A percentile compares a stretch with the other conserved stretches of the same genome.
Conservation (phyloP, 2,329 filamentous ascomycete genomes). For the Aspergillus hortae region DNA sequence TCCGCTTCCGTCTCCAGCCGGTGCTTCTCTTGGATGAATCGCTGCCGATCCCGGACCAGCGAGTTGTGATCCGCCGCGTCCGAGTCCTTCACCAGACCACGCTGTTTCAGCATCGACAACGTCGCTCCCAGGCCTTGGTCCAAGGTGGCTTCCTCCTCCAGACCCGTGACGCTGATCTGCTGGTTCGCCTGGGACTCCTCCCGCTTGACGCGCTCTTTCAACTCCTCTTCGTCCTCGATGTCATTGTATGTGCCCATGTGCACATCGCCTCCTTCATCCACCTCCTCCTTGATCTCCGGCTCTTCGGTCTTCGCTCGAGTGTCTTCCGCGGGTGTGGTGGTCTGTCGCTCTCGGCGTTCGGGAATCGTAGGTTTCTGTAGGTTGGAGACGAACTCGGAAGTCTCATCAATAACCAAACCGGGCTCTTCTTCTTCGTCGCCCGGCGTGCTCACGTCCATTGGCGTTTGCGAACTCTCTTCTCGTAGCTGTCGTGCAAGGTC, state of each 20-base stretch:
- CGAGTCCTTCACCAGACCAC: slow-evolving; percentile 70
- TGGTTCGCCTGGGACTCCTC: slow-evolving; percentile 42
- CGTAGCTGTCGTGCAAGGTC: slow-evolving; percentile 78
- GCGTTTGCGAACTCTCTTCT: slow-evolving; percentile 55
- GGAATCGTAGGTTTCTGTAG: slow-evolving; percentile 64
- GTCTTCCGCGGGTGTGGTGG: slow-evolving; percentile 34
- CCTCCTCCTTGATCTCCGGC: slow-evolving; percentile 14
- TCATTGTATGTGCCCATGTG: slow-evolving; percentile 55
- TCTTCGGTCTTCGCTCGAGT: slow-evolving; percentile 18
- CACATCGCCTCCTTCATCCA: slow-evolving; percentile 53
- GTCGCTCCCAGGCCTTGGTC: slow-evolving; percentile 76
- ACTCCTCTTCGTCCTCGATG: slow-evolving; percentile 48
- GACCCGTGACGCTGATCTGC: slow-evolving; percentile 60
- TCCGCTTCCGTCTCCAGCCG: slow-evolving; percentile 78
- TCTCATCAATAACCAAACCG: slow-evolving; percentile 91
- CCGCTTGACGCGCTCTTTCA: slow-evolving; percentile 48
- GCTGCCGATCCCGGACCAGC: slow-evolving; percentile 66
- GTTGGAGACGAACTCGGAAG: slow-evolving; percentile 88
- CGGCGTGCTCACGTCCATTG: slow-evolving; percentile 59
- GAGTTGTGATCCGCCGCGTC: slow-evolving; percentile 63
- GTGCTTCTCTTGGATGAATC: slow-evolving; percentile 76
- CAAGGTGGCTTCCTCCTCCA: slow-evolving; percentile 81
- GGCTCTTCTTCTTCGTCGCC: slow-evolving; percentile 51
- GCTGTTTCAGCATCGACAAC: slow-evolving; percentile 76
- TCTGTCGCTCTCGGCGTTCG: slow-evolving; percentile 47